Percentiles rank a stretch among this genome's conserved stretches.
These are phyloP conservation scores for Stephania japonica DNA, from an alignment of 164 flowering plant genomes.

Conservation along the genomic window DNA sequence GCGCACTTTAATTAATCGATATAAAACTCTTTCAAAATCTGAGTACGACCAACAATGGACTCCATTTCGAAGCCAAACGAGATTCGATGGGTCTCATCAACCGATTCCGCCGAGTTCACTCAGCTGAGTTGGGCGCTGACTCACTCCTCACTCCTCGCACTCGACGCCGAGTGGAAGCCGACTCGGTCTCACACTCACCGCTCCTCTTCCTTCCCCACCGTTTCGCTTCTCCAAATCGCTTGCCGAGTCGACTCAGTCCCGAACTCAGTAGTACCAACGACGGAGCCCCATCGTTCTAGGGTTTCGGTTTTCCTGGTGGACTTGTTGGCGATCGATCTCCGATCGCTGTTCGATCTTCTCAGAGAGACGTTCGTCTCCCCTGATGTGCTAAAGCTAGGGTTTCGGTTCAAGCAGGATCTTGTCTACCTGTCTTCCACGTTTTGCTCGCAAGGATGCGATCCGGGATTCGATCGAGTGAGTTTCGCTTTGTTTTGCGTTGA, in stretches of 20 bases:
- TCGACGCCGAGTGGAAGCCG: slow-evolving; percentile 98
- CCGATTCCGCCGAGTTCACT: slow-evolving; percentile 70
- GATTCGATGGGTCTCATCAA: slow-evolving; percentile 44
- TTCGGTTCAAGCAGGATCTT: slow-evolving; percentile 84
- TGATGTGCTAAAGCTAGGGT: slow-evolving; percentile 68
- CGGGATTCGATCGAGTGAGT: slow-evolving; percentile 66
- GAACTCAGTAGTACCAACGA: slow-evolving; percentile 8
- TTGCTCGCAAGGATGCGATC: slow-evolving; percentile 44
- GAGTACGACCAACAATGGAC: slow-evolving; percentile 5
- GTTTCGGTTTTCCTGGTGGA: slow-evolving; percentile 65
- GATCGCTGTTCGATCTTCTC: slow-evolving; percentile 47
- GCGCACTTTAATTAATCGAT: background rate
- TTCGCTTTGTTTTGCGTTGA: background rate
- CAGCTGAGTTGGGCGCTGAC: slow-evolving; percentile 38
- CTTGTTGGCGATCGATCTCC: slow-evolving; percentile 37
- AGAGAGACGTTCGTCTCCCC: slow-evolving; percentile 56
- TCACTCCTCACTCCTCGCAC: slow-evolving; percentile 56
- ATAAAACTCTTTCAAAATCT: background rate
- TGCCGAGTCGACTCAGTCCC: slow-evolving; percentile 34
- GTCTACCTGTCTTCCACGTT: slow-evolving; percentile 72
- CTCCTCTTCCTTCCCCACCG: slow-evolving; percentile 51
- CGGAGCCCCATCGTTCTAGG: slow-evolving; percentile 18
- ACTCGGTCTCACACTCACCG: slow-evolving; percentile 18
- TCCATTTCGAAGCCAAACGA: slow-evolving; percentile 7
- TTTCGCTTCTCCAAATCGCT: slow-evolving; percentile 82